Percentiles rank a stretch among this genome's conserved stretches.
These are phyloP conservation scores for Paxillus rubicundulus DNA, from an alignment of 768 basidiomycete genomes.

Conservation along the genomic window DNA sequence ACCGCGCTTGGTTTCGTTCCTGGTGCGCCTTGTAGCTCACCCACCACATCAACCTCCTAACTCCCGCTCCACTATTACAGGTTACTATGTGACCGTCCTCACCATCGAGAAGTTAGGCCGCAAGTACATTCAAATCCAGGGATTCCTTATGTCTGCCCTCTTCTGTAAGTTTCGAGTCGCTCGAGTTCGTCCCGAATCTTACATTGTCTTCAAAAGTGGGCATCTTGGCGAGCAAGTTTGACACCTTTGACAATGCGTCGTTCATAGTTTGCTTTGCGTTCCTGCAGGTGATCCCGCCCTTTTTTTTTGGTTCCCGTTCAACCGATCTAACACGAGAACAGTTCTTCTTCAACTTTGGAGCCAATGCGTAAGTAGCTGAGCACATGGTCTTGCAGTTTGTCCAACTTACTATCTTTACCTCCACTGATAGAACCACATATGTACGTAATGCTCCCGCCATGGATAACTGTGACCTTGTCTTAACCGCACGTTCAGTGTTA, in stretches of 20 bases:
- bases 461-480: neutral
- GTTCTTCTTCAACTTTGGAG: conserved; percentile 85
- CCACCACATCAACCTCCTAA: neutral
- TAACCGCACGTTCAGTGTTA: conserved; percentile 45
- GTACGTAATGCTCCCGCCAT: conserved; percentile 33
- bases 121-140: conserved; percentile 73
- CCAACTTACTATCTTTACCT: conserved; percentile 2
- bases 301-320: neutral
- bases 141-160: conserved; percentile 67
- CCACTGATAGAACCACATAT: conserved; percentile 46
- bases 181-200: neutral
- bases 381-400: neutral
- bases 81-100: conserved; percentile 68
- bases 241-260: conserved; percentile 48
- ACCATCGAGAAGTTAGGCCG: conserved; percentile 72
- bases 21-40: conserved; percentile 35
- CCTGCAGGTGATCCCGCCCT: conserved; percentile 45
- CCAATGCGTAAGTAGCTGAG: conserved; percentile 50
- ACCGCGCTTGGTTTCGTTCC: conserved; percentile 77
- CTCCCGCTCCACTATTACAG: conserved; percentile 26
- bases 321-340: conserved; percentile 19
- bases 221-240: conserved; percentile 67
- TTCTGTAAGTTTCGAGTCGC: conserved; percentile 45
- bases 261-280: conserved; percentile 75
- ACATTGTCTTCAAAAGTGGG: conserved; percentile 41